Conservation (phyloP, 1,284 basidiomycete genomes). For the Ceratobasidium sp. region DNA sequence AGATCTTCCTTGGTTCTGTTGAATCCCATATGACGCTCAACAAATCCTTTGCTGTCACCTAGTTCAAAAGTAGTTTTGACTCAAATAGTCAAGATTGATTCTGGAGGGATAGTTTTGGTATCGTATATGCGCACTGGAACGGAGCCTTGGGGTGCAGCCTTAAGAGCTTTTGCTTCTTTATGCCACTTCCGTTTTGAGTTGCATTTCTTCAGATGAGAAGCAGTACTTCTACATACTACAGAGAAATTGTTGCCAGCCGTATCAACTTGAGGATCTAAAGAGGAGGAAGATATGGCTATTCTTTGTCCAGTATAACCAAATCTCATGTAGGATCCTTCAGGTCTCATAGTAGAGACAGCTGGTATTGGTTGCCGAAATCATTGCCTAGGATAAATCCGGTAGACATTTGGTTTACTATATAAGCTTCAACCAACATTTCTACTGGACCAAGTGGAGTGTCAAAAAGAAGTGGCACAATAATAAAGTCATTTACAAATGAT, state of each 20-base stretch:
- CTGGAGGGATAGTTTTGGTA: background rate
- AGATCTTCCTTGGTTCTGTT: slow-evolving; percentile 47
- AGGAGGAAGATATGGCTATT: slow-evolving; percentile 46
- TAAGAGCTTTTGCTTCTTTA: background rate
- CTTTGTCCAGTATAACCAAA: slow-evolving; percentile 53
- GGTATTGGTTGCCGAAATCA: slow-evolving; percentile 56
- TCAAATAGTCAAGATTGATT: slow-evolving; percentile 21
- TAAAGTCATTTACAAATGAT: slow-evolving; percentile 53
- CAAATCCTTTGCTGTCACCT: background rate
- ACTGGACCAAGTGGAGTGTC: slow-evolving; percentile 54
- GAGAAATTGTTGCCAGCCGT: slow-evolving; percentile 27
- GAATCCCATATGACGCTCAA: background rate
- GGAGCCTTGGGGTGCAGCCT: background rate
- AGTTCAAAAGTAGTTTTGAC: background rate
- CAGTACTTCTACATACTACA: background rate
- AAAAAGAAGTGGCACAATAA: slow-evolving; percentile 54
- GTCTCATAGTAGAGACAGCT: slow-evolving; percentile 54
- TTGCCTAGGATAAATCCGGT: slow-evolving; percentile 56
- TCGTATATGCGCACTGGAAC: background rate
- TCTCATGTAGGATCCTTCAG: slow-evolving; percentile 50
- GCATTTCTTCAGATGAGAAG: background rate
- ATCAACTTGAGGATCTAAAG: slow-evolving; percentile 48
- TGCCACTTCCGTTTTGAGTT: background rate
- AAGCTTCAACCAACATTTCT: slow-evolving; percentile 55
- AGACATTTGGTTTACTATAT: slow-evolving; percentile 53